phyloP scores from a whole-genome alignment of 208 protist genomes.

The Trypanosoma caninum region DNA sequence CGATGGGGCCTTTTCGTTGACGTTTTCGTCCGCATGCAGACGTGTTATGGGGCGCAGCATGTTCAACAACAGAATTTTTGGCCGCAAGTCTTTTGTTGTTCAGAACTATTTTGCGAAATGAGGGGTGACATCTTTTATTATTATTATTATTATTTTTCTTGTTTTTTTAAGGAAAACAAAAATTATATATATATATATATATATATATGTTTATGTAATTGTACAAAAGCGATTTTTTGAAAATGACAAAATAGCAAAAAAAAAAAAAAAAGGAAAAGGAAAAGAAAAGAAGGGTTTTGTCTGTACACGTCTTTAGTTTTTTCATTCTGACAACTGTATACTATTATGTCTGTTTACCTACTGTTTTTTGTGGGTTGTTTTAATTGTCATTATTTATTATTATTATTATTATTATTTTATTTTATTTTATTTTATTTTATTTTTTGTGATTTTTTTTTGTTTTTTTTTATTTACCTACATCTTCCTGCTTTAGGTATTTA shows the following conservation, averaged over 20 bases:
- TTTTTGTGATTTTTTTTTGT: background rate
- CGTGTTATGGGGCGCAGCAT: slow-evolving; percentile 71
- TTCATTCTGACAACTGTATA: background rate
- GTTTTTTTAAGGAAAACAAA: slow-evolving; percentile 1
- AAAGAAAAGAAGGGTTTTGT: background rate
- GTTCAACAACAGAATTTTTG: slow-evolving; percentile 75
- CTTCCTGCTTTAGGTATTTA: background rate
- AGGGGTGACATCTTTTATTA: too few species aligned
- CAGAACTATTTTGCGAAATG: slow-evolving; percentile 15
- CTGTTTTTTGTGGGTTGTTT: background rate
- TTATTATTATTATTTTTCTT: too few species aligned
- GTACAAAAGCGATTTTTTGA: background rate
- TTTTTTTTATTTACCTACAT: background rate
- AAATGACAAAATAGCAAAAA: background rate
- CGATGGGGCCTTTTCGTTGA: slow-evolving; percentile 23
- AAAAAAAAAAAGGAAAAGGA: background rate
- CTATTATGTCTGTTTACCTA: background rate
- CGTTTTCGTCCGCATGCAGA: slow-evolving; percentile 63
- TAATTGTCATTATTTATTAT: background rate
- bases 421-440: background rate
- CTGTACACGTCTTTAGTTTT: too few species aligned
- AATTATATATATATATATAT: background rate
- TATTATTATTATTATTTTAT: background rate
- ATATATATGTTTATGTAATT: background rate
- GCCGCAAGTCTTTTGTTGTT: slow-evolving; percentile 50